These are phyloP conservation scores for Oidiodendron maius DNA, from an alignment of 495 filamentous ascomycete species.

Conservation along the genomic window DNA sequence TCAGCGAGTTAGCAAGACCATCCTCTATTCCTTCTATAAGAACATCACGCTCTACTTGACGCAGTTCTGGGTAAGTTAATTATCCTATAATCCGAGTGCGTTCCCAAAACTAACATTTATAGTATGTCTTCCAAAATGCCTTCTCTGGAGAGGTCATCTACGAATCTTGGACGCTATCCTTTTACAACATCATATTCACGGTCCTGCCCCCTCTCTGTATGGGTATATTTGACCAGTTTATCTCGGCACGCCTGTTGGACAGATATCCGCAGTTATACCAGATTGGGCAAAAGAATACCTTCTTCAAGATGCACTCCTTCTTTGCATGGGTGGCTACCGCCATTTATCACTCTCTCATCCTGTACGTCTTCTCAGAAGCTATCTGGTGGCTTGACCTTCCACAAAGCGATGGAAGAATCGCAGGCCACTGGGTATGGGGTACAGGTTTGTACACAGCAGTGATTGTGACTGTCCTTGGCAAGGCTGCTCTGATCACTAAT, in stretches of 20 bases:
- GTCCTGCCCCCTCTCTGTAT: slow-evolving; percentile 89
- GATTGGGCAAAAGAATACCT: slow-evolving; percentile 83
- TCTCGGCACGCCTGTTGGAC: slow-evolving; percentile 92
- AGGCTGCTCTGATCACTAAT: slow-evolving; percentile 91
- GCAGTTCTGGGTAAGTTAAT: slow-evolving; percentile 71
- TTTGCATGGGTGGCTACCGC: slow-evolving; percentile 88
- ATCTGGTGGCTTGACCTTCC: slow-evolving; percentile 78
- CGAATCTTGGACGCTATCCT: slow-evolving; percentile 98
- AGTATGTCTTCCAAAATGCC: slow-evolving; percentile 93
- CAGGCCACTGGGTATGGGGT: slow-evolving; percentile 98
- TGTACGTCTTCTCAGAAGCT: slow-evolving; percentile 77
- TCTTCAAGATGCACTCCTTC: slow-evolving; percentile 90
- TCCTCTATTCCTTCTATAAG: slow-evolving; percentile 99
- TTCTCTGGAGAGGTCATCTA: slow-evolving; percentile 98
- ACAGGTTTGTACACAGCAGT: slow-evolving; percentile 85
- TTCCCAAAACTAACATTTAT: slow-evolving; percentile 36
- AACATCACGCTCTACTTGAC: slow-evolving; percentile 99
- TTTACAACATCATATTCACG: slow-evolving; percentile 99
- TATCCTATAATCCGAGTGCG: slow-evolving; percentile 41
- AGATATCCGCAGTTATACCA: slow-evolving; percentile 96
- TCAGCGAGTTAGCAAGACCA: slow-evolving; percentile 91
- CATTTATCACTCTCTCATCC: slow-evolving; percentile 90
- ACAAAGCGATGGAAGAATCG: slow-evolving; percentile 65
- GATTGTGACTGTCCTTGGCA: slow-evolving; percentile 86
- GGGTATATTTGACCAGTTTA: slow-evolving; percentile 97